phyloP scores from a whole-genome alignment of 1,284 basidiomycete genomes.

The Sporisorium iseilematis-ciliati region DNA sequence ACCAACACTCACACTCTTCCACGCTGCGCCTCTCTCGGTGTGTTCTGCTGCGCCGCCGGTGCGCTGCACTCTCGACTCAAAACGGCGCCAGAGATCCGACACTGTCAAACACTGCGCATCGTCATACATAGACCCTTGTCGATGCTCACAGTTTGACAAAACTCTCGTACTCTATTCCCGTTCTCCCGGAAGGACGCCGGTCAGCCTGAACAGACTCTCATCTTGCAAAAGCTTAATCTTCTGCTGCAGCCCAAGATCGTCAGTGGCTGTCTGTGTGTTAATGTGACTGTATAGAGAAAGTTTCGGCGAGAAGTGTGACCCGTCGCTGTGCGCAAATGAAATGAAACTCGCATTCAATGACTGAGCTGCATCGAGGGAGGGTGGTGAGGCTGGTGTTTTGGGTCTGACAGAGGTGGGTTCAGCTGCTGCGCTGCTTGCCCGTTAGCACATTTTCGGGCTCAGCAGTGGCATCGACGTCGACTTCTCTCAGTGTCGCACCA shows the following conservation, averaged over 20 bases:
- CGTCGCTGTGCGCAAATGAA: constrained; percentile 21
- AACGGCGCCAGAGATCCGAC: background rate
- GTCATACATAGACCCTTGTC: constrained; percentile 5
- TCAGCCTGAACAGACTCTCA: no score
- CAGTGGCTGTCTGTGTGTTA: background rate
- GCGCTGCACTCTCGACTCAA: background rate
- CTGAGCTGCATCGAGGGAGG: no score
- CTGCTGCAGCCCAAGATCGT: background rate
- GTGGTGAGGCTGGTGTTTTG: no score
- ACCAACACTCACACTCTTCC: constrained; percentile 15
- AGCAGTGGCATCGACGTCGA: background rate
- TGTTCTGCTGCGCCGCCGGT: background rate
- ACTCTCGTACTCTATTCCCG: no score
- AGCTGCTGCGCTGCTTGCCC: background rate
- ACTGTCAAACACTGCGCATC: constrained; percentile 12
- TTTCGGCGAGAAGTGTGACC: background rate
- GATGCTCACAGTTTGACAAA: background rate
- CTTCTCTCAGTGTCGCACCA: background rate
- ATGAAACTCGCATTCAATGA: constrained; percentile 10
- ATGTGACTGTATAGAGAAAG: constrained; percentile 9
- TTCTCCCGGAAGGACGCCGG: background rate
- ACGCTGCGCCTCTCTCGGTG: no score
- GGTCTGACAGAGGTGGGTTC: background rate
- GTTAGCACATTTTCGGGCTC: background rate
- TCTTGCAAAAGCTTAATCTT: background rate